Base-by-base conservation (phyloP, 495 filamentous ascomycete species). In the Barbatosphaeria neglecta region DNA sequence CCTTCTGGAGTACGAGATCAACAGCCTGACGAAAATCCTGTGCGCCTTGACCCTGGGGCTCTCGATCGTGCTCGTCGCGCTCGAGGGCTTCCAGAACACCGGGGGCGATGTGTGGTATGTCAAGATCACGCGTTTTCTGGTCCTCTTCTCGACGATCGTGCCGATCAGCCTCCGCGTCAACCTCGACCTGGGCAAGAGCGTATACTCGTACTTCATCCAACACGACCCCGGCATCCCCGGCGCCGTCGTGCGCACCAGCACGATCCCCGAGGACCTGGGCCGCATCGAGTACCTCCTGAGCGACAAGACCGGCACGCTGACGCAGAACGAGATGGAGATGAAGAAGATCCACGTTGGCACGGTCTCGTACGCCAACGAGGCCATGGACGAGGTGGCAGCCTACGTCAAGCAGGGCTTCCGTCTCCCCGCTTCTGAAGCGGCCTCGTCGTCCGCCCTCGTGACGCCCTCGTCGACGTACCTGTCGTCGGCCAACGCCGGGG, bases 251-350 rank as follows among this genome's bases (percentile, higher is more conserved):
- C 76, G 92, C 45, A 99, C 92, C 6, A 94, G 87, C 55, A 99
- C 92, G 2, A 99, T 99, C 37, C 92, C 92, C 0, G 92, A 99
- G 61, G 92, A 99, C 59, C 69, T 99, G 13, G 92, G 92, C 15
- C 75, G 92, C 35, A 90, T 99, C 37, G 92, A 99, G 65, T 99
- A 97, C 57, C 73, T 99, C 10, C 74, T 99, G 13, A 95, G 86
- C 48, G 92, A 99, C 63, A 99, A 99, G 64, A 99, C 92, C 8
- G 92, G 92, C 8, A 99, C 92, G 10, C 64, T 99, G 45, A 99
- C 92, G 10, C 89, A 96, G 57, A 99, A 99, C 60, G 87, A 96
- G 54, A 97, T 97, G 90, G 92, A 95, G 63, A 77, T 99, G 73
- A 94, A 90, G 57, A 99, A 97, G 64, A 90, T 97, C 22, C 93